phyloP scores from a whole-genome alignment of 2,329 filamentous ascomycete species.

The Cadophora sp. region DNA sequence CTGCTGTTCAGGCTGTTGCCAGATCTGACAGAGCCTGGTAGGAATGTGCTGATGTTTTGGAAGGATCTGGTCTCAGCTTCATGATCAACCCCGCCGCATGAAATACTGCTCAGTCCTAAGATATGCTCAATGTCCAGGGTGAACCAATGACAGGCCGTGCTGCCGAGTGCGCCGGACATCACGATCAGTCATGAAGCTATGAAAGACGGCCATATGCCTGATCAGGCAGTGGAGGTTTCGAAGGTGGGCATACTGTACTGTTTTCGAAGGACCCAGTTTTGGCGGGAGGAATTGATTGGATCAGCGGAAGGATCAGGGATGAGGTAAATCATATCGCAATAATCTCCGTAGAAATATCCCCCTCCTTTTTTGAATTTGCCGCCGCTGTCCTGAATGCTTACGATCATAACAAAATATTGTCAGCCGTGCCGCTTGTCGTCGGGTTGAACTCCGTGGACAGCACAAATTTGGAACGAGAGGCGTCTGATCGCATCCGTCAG shows the following conservation, averaged over 20 bases:
- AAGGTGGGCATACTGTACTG: constrained; percentile 24
- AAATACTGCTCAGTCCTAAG: neutral
- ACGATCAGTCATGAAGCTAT: neutral
- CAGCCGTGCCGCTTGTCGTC: constrained; percentile 17
- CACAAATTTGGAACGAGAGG: constrained; percentile 16
- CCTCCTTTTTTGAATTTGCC: constrained; percentile 19
- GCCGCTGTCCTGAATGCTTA: constrained; percentile 14
- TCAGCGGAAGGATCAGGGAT: constrained; percentile 19
- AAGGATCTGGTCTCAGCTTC: constrained; percentile 21
- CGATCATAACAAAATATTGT: constrained; percentile 6
- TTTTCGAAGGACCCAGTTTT: constrained; percentile 16
- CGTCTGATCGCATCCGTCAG: constrained; percentile 25
- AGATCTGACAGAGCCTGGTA: constrained; percentile 2
- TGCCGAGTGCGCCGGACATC: constrained; percentile 5
- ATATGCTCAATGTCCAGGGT: neutral
- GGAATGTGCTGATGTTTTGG: constrained; percentile 14
- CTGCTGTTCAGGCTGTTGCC: constrained; percentile 22
- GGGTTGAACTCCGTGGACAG: constrained; percentile 20
- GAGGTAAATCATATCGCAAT: constrained; percentile 25
- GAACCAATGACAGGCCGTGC: constrained; percentile 1
- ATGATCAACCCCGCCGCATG: constrained; percentile 19
- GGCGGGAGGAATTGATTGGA: constrained; percentile 19
- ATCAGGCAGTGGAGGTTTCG: constrained; percentile 20
- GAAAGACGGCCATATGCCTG: constrained; percentile 1
- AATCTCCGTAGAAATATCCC: constrained; percentile 19